These are phyloP conservation scores for Botrytis porri DNA, from an alignment of 2,329 filamentous ascomycete species.

Conservation along the genomic window DNA sequence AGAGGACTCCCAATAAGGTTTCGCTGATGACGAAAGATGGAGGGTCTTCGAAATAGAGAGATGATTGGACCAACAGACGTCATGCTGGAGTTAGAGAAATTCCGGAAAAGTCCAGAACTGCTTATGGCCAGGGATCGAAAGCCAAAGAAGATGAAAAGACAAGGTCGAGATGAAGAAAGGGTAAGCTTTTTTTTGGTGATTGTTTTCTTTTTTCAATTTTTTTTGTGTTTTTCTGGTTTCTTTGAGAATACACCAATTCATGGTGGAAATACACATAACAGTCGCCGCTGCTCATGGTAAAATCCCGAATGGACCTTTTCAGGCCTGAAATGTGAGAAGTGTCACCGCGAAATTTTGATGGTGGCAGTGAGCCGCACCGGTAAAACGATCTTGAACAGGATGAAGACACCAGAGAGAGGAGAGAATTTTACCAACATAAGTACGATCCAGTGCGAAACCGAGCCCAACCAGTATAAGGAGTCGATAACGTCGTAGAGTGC, in stretches of 20 bases:
- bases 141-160: not conserved
- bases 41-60: not conserved
- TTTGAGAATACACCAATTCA: not conserved
- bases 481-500: not conserved
- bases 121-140: not conserved
- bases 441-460: not conserved
- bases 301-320: not conserved
- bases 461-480: not conserved
- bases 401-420: not conserved
- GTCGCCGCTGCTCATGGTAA: not conserved
- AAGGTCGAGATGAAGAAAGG: not conserved
- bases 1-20: not conserved
- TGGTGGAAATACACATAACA: not conserved
- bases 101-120: not conserved
- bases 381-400: not conserved
- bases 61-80: not conserved
- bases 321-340: not conserved
- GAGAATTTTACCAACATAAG: not conserved
- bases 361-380: not conserved
- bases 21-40: not conserved
- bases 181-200: not conserved
- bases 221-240: not conserved
- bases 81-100: not conserved
- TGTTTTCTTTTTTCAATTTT: not conserved
- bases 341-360: not conserved